Conservation (phyloP, 148 eudicot species). For the Camellia sinensis region DNA sequence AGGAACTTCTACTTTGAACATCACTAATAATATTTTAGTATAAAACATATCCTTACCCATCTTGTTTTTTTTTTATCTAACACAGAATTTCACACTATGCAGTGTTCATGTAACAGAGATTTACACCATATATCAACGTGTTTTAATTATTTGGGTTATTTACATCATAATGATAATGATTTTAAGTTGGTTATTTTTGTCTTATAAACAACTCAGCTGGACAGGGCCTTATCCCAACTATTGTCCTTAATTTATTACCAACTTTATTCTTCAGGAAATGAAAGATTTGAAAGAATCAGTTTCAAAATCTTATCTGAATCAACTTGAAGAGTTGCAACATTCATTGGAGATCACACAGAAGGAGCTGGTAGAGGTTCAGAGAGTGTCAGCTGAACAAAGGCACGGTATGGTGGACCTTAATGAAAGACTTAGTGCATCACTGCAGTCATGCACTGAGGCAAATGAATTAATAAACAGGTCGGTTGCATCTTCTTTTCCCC, state of each 20-base stretch:
- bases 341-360: conserved; percentile 62
- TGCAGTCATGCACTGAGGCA: conserved; percentile 79
- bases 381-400: conserved; percentile 66
- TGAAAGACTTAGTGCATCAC: conserved; percentile 66
- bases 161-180: not conserved
- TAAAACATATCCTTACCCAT: not conserved
- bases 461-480: conserved; percentile 81
- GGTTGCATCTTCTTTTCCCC: not conserved
- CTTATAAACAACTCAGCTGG: conserved; percentile 9
- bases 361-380: conserved; percentile 54
- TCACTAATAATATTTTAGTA: not conserved
- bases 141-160: not conserved
- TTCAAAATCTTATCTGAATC: conserved; percentile 54
- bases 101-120: not conserved
- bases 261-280: conserved; percentile 55
- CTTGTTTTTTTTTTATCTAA: not conserved
- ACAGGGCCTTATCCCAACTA: not conserved
- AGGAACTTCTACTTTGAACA: not conserved
- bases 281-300: conserved; percentile 66
- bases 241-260: not conserved
- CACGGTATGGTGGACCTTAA: conserved; percentile 77
- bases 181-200: not conserved
- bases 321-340: conserved; percentile 53
- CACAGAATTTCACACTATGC: not conserved
- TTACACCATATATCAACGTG: not conserved